Percentiles rank a stretch among this genome's conserved stretches.
Evolutionary conservation across 257 asterid species (phyloP).

Genomic region (Fraxinus americana): DNA sequence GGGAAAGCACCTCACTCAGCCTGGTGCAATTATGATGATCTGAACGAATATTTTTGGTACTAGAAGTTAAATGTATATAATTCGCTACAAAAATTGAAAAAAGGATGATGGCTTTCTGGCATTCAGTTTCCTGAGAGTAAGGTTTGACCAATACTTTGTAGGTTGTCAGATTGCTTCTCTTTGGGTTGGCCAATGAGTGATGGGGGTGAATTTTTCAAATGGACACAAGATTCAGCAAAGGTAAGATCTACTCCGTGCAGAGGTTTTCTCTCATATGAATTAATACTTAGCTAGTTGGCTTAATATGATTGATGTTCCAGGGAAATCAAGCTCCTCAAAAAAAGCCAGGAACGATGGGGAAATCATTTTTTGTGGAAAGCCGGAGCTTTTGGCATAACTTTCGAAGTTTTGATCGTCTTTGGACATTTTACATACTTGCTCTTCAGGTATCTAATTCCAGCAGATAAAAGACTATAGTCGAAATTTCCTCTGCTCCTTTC

Average conservation of each 20-base stretch:
- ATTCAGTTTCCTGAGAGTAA: conserved; percentile 26
- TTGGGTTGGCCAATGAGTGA: conserved; percentile 99
- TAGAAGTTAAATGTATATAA: neutral
- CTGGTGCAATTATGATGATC: conserved; percentile 99
- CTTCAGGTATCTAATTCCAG: conserved; percentile 63
- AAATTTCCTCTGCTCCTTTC: conserved; percentile 12
- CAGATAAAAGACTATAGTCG: conserved; percentile 15
- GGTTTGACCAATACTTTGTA: conserved; percentile 38
- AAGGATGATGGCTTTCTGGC: neutral
- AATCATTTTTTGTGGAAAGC: conserved; percentile 91
- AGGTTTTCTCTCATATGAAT: conserved; percentile 8
- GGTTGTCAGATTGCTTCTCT: conserved; percentile 89
- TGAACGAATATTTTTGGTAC: conserved; percentile 95
- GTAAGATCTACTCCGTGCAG: conserved; percentile 37
- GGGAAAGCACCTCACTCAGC: conserved; percentile 89
- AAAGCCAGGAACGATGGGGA: conserved; percentile 65
- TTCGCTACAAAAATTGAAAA: no score
- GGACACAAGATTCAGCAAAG: conserved; percentile 51
- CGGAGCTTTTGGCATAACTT: conserved; percentile 95
- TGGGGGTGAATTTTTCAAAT: conserved; percentile 90
- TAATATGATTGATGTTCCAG: conserved; percentile 48
- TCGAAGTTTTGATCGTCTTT: conserved; percentile 93
- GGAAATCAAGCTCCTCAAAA: conserved; percentile 53
- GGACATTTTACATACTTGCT: conserved; percentile 85
- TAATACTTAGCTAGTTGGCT: conserved; percentile 29